Evolutionary conservation across 805 yeast genomes (phyloP).

Genomic region (Ogataea salicorniae): DNA sequence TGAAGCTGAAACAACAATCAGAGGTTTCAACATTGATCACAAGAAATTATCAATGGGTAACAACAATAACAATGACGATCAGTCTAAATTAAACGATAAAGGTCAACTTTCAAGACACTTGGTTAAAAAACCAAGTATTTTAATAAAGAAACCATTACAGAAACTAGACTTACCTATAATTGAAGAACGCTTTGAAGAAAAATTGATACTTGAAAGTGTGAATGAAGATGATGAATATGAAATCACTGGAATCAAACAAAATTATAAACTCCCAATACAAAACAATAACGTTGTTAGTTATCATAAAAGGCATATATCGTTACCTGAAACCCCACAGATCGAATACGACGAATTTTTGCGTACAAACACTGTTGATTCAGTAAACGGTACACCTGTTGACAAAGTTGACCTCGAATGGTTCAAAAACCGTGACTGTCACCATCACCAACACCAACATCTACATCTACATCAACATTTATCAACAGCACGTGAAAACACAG

Average conservation of each 20-base stretch:
- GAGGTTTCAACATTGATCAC: conserved; percentile 11
- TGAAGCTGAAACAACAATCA: conserved; percentile 7
- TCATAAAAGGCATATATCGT: conserved; percentile 19
- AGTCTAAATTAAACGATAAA: neutral
- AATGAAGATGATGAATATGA: neutral
- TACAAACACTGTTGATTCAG: neutral
- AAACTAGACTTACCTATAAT: conserved; percentile 3
- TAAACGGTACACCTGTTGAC: conserved; percentile 5
- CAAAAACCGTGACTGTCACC: too few species aligned
- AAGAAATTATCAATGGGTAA: neutral
- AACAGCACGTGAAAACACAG: too few species aligned
- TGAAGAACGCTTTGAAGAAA: conserved; percentile 1
- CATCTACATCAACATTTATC: too few species aligned
- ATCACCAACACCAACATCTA: too few species aligned
- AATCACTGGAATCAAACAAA: neutral
- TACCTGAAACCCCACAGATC: conserved; percentile 18
- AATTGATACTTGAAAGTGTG: conserved; percentile 6
- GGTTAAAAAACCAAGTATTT: neutral
- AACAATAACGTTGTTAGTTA: neutral
- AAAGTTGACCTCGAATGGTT: conserved; percentile 5
- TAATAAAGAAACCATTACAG: neutral
- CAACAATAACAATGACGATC: neutral
- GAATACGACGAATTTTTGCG: neutral
- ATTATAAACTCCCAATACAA: too few species aligned
- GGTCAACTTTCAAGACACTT: neutral